Evolutionary conservation across 2,329 filamentous ascomycete genomes (phyloP), one percentile per base, ranked within the genome.

Genomic region (Exophiala aquamarina): DNA sequence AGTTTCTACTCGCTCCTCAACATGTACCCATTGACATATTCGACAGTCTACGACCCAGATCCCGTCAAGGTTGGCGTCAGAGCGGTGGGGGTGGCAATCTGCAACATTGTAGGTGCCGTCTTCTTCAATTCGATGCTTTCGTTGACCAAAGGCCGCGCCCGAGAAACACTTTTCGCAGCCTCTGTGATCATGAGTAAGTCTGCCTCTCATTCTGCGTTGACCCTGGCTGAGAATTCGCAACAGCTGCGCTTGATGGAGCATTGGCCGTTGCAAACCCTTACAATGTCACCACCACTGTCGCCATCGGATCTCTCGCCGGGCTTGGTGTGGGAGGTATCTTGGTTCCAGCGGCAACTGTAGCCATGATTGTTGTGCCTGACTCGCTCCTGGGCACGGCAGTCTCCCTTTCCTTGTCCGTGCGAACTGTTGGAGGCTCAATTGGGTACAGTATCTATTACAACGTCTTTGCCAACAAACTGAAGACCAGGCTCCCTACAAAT

Each of bases 301-400:
- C 86, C n/a, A 68, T 79, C 11, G n/a, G n/a, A n/a, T n/a, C n/a
- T n/a, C 60, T 86, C 3, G 80, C 82, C 2, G 78, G 80, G 4
- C 64, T 86, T 2, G 84, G 84, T 5, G 80, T 87, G 4, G 84
- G 83, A 4, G 83, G 81, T 1, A 83, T 87, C 8, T 41, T 56
- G 10, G 51, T 56, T 8, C 54, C 54, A 3, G 51, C 51, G 4
- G 51, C 54, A 20, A 56, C 51, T 9, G 46, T 56, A 3, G 54
- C 54, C 23, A 36, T 54, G 5, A 54, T 40, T 2, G 54, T 56
- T 23, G 41, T 38, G 14, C 83, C 83, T 0, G 81, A 84, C 65
- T 68, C 87, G 39, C 71, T 86, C 3, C 86, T 88, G 52, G 84
- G 82, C 6, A 87, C 83, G 2, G 75, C 86, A 33, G 79, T 83